Evolutionary conservation across 1,139 yeast species (phyloP).

Genomic region (Nakaseomyces bracarensis): DNA sequence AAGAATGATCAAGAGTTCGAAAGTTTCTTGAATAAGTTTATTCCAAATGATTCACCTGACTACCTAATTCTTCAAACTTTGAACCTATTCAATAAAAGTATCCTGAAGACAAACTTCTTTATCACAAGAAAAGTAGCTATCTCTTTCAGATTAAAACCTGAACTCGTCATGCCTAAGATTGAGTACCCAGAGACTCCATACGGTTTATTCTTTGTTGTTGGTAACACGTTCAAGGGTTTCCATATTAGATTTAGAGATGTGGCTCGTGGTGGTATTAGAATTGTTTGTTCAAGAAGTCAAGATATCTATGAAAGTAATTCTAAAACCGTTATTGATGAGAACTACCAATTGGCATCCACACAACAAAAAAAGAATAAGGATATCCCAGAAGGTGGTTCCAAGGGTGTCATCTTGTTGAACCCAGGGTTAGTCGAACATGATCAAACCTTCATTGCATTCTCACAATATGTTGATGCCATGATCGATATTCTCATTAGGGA

Average conservation of each 20-base stretch:
- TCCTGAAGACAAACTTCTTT: slow-evolving; percentile 89
- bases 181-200: slow-evolving; percentile 91
- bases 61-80: slow-evolving; percentile 74
- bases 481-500: slow-evolving; percentile 76
- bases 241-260: slow-evolving; percentile 95
- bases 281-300: slow-evolving; percentile 76
- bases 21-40: slow-evolving; percentile 55
- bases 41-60: slow-evolving; percentile 71
- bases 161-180: slow-evolving; percentile 61
- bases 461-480: slow-evolving; percentile 85
- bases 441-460: slow-evolving; percentile 77
- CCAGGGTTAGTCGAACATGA: slow-evolving; percentile 67
- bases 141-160: slow-evolving; percentile 83
- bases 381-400: slow-evolving; percentile 98
- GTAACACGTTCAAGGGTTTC: slow-evolving; percentile 95
- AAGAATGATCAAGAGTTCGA: slow-evolving; percentile 70
- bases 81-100: slow-evolving; percentile 73
- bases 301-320: slow-evolving; percentile 85
- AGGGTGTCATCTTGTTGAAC: slow-evolving; percentile 88
- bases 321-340: slow-evolving; percentile 88
- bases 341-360: slow-evolving; percentile 89
- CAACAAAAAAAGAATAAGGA: slow-evolving; percentile 97
- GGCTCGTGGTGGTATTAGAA: slow-evolving; percentile 97
- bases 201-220: slow-evolving; percentile 94
- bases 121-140: slow-evolving; percentile 91